These are phyloP conservation scores for Diplodia intermedia DNA, from an alignment of 2,329 filamentous ascomycete genomes.

Conservation along the genomic window DNA sequence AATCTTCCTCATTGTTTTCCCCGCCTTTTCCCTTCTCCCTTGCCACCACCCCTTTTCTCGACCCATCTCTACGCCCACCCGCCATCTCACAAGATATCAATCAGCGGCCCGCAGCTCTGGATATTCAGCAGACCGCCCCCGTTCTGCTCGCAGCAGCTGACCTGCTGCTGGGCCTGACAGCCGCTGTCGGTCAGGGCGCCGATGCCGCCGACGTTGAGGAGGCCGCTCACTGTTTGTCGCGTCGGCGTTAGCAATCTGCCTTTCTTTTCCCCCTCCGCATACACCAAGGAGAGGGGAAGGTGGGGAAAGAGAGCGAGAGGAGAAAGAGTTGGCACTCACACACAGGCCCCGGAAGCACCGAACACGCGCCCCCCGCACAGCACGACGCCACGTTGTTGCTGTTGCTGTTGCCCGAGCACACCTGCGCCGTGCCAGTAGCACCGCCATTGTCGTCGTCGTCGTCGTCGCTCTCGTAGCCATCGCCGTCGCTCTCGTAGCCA, in stretches of 20 bases:
- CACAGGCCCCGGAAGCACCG: not conserved
- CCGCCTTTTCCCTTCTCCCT: not conserved
- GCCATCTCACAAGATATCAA: not conserved
- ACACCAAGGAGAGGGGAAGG: not conserved
- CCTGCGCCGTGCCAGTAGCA: not conserved
- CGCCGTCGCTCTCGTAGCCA: no score
- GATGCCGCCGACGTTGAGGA: not conserved
- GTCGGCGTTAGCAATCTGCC: not conserved
- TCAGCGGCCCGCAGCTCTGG: conserved; percentile 1
- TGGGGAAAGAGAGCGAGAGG: no score
- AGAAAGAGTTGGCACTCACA: not conserved
- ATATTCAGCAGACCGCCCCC: not conserved
- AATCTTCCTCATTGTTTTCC: not conserved
- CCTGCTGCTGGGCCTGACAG: not conserved
- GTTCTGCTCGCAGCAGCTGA: conserved; percentile 10
- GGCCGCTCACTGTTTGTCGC: not conserved
- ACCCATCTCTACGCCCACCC: not conserved
- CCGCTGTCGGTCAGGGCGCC: not conserved
- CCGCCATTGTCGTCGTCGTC: not conserved
- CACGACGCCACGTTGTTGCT: conserved; percentile 8
- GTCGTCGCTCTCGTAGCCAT: no score
- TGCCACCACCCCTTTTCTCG: not conserved
- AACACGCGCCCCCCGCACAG: not conserved
- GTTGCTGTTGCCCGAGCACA: conserved; percentile 11
- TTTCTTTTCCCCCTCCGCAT: not conserved